These are phyloP conservation scores for Sporothrix inflata DNA, from an alignment of 2,329 filamentous ascomycete genomes.

Conservation along the genomic window DNA sequence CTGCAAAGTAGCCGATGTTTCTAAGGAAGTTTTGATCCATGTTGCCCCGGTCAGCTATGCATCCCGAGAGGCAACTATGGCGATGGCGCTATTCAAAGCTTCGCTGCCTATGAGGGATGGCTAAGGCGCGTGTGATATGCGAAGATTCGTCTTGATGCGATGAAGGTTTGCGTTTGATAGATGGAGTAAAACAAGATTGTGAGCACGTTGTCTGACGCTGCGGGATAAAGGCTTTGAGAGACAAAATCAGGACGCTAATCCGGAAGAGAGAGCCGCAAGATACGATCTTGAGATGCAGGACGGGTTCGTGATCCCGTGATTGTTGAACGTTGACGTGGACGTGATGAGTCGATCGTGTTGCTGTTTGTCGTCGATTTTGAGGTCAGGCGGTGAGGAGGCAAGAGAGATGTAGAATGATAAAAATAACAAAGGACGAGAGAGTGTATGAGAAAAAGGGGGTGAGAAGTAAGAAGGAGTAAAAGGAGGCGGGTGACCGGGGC, in stretches of 20 bases:
- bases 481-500: background rate
- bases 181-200: background rate
- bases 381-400: background rate
- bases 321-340: background rate
- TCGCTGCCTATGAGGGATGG: background rate
- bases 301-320: background rate
- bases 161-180: background rate
- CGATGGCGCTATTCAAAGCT: background rate
- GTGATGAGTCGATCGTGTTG: background rate
- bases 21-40: slow-evolving; percentile 47
- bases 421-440: background rate
- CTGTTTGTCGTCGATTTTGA: background rate
- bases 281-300: background rate
- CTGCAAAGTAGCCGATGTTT: slow-evolving; percentile 47
- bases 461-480: background rate
- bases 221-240: background rate
- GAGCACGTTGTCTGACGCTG: background rate
- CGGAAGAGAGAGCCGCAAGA: background rate
- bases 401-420: background rate
- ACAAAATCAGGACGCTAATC: background rate
- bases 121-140: background rate
- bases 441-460: background rate
- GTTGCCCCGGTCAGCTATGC: slow-evolving; percentile 35
- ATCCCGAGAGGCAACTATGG: slow-evolving; percentile 36
- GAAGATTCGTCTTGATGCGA: background rate